Conservation (phyloP, 495 filamentous ascomycete species). For the Tuber melanosporum region DNA sequence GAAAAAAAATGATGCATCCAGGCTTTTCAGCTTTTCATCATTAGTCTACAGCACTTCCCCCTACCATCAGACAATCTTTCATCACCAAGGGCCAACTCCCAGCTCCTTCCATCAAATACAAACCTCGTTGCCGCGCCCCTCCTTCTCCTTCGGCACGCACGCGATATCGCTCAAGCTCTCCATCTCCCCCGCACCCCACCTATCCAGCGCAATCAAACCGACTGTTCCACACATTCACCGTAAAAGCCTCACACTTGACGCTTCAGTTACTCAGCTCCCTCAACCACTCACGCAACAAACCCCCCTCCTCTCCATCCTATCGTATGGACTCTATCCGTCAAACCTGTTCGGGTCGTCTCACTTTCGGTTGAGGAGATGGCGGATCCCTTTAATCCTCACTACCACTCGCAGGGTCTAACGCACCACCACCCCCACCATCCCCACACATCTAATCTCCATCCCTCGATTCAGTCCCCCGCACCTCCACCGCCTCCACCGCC, state of each 20-base stretch:
- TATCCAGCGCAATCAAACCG: not conserved
- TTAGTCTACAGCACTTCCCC: not conserved
- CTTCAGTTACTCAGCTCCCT: not conserved
- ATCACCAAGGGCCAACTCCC: not conserved
- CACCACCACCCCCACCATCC: not conserved
- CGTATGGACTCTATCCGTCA: conserved; percentile 31
- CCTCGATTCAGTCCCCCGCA: not conserved
- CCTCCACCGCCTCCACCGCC: not conserved
- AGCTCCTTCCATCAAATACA: not conserved
- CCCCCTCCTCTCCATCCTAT: conserved; percentile 13
- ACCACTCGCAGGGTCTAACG: not conserved
- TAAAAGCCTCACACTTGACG: conserved; percentile 1
- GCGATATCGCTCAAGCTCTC: not conserved
- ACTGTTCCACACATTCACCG: not conserved
- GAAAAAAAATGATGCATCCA: not conserved
- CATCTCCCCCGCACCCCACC: not conserved
- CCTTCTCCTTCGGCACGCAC: not conserved
- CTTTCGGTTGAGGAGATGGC: conserved; percentile 21
- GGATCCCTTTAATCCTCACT: conserved; percentile 2
- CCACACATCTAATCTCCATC: not conserved
- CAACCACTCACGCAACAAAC: not conserved
- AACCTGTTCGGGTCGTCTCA: conserved; percentile 19
- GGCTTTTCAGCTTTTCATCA: not conserved
- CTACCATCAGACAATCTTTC: not conserved
- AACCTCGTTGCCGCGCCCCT: not conserved